A percentile compares a stretch with the other conserved stretches of the same genome.
Evolutionary conservation across 495 filamentous ascomycete species (phyloP).

Genomic region (Penicillium coffeae): DNA sequence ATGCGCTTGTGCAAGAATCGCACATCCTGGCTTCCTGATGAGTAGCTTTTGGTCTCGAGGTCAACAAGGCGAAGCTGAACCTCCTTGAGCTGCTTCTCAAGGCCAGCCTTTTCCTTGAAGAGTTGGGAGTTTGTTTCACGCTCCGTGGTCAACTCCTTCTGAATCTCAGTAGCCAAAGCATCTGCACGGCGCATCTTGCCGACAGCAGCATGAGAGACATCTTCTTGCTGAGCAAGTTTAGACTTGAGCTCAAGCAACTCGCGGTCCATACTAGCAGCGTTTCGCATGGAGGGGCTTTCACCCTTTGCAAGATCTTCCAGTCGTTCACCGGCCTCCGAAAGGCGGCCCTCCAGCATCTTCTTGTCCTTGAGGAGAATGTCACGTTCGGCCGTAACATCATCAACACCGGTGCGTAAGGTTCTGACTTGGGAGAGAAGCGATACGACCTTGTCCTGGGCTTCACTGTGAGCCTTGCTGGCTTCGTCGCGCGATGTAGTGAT

Average conservation of each 20-base stretch:
- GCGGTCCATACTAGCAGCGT: conserved; percentile 84
- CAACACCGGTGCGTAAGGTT: conserved; percentile 73
- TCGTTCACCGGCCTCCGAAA: conserved; percentile 81
- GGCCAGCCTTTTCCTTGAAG: conserved; percentile 83
- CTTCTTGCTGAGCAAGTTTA: conserved; percentile 85
- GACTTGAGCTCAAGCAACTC: conserved; percentile 90
- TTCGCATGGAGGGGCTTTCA: conserved; percentile 85
- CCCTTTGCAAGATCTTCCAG: conserved; percentile 88
- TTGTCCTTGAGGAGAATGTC: conserved; percentile 87
- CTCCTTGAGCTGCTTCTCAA: conserved; percentile 92
- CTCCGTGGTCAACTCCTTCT: conserved; percentile 91
- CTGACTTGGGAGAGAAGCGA: conserved; percentile 88
- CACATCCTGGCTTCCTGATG: conserved; percentile 88
- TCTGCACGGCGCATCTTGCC: conserved; percentile 99
- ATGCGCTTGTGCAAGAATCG: conserved; percentile 91
- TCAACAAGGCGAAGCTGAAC: conserved; percentile 86
- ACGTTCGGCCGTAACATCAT: conserved; percentile 81
- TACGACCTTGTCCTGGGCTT: conserved; percentile 89
- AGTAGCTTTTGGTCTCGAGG: conserved; percentile 94
- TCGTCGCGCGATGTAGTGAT: conserved; percentile 87
- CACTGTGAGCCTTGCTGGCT: conserved; percentile 87
- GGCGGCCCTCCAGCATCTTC: conserved; percentile 78
- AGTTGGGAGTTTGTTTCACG: conserved; percentile 78
- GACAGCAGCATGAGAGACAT: conserved; percentile 86
- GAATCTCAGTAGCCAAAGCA: conserved; percentile 79